These are phyloP conservation scores for Microstegium vimineum DNA, from an alignment of 176 grass and related monocot genomes.

Conservation along the genomic window DNA sequence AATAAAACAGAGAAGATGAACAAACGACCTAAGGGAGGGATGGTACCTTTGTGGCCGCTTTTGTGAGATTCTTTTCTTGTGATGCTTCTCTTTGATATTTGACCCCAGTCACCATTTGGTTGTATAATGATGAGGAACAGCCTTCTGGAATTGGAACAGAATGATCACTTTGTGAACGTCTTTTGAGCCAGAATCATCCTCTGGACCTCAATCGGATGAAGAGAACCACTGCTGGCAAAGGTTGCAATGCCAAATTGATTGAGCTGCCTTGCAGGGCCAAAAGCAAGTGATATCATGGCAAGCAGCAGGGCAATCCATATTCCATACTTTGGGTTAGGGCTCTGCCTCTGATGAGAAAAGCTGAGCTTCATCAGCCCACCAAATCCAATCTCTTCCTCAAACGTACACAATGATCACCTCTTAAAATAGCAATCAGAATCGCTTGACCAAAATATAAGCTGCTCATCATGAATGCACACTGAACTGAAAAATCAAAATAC, in stretches of 20 bases:
- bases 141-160: slow-evolving; percentile 33
- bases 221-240: background rate
- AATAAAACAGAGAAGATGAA: background rate
- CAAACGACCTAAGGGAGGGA: background rate
- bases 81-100: slow-evolving; percentile 21
- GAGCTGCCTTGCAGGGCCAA: background rate
- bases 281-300: slow-evolving; percentile 24
- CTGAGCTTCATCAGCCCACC: slow-evolving; percentile 9
- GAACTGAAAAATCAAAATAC: slow-evolving; percentile 1
- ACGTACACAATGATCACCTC: background rate
- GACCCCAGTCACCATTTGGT: slow-evolving; percentile 15
- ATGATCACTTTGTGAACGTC: slow-evolving; percentile 8
- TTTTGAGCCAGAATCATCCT: background rate
- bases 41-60: background rate
- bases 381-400: slow-evolving; percentile 6
- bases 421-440: slow-evolving; percentile 1
- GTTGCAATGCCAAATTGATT: slow-evolving; percentile 28
- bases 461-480: background rate
- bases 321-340: slow-evolving; percentile 9
- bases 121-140: slow-evolving; percentile 14
- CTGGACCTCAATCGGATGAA: background rate
- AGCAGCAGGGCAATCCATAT: slow-evolving; percentile 15
- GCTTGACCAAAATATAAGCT: background rate
- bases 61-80: background rate
- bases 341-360: background rate